Base-by-base conservation (phyloP, 495 filamentous ascomycete species). In the Xylaria castorea region DNA sequence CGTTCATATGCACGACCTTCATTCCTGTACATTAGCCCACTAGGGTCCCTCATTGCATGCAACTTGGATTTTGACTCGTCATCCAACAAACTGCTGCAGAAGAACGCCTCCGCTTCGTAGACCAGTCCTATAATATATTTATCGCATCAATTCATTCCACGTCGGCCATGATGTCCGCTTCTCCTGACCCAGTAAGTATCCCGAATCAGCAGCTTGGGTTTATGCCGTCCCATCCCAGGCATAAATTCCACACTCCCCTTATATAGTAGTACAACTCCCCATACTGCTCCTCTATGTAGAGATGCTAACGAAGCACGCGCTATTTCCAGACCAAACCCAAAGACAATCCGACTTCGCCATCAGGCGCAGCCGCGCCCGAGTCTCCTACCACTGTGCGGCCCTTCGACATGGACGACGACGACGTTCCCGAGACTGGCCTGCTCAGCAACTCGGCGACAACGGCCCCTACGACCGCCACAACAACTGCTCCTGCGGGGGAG, bases 401-500 rank as follows among this genome's bases (percentile, higher is more conserved):
- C 16, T 85, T 95, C 75, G 93, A 96, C 75, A 94, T 96, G 84
- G 93, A 96, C 76, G 94, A 97, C 87, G 94, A 96, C 74, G 87
- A 89, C 73, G 83, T 90, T 60, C 90, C 92, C 77, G 93, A 95
- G 73, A 83, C 84, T 53, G 83, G 85, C 68, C 66, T 87, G 69
- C 75, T 84, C 57, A 77, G 81, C 79, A 71, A 82, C 79, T 80
- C 83, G 60, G 73, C 73, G 78, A 70, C 76, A 79, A 65, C 81
- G 79, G 75, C 79, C 75, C 75, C 74, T 67, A 78, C 87, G 71
- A 77, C 87, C 68, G 77, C 83, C 57, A 77, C 80, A 42, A 66
- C 76, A 1, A 62, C 80, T 73, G 80, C 77, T 20, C 38, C 70
- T 9, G 75, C 83, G 25, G 84, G 81, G 18, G 88, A 91, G 66